These are phyloP conservation scores for Lachancea thermotolerans DNA, from an alignment of 805 yeast genomes.

Conservation along the genomic window DNA sequence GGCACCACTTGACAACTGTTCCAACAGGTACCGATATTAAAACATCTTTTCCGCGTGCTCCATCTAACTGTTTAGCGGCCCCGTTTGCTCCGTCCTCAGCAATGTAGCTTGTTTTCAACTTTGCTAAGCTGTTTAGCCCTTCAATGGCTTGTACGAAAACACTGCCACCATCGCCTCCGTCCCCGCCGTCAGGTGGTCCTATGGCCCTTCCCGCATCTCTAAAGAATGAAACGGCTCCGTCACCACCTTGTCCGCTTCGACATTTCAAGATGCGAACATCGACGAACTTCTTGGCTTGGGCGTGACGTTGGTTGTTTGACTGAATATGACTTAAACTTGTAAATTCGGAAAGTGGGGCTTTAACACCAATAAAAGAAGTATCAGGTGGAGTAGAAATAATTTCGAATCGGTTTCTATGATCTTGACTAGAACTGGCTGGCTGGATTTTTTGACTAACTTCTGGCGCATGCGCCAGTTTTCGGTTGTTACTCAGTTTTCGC, in stretches of 20 bases:
- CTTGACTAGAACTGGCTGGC: neutral
- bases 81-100: slow-evolving; percentile 75
- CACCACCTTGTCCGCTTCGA: slow-evolving; percentile 79
- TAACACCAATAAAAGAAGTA: slow-evolving; percentile 16
- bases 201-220: slow-evolving; percentile 76
- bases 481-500: slow-evolving; percentile 14
- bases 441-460: neutral
- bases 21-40: slow-evolving; percentile 88
- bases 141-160: slow-evolving; percentile 76
- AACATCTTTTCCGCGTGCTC: slow-evolving; percentile 75
- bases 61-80: slow-evolving; percentile 71
- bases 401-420: neutral
- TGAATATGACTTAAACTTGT: slow-evolving; percentile 26
- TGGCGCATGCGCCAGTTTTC: slow-evolving; percentile 1
- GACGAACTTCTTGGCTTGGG: slow-evolving; percentile 36
- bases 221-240: slow-evolving; percentile 78
- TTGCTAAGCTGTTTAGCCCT: slow-evolving; percentile 65
- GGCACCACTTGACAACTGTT: slow-evolving; percentile 78
- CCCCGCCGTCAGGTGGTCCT: slow-evolving; percentile 99
- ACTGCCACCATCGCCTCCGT: slow-evolving; percentile 92
- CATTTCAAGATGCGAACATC: slow-evolving; percentile 66
- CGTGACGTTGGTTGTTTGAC: slow-evolving; percentile 40
- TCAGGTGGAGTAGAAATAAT: slow-evolving; percentile 20
- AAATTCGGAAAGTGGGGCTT: slow-evolving; percentile 22
- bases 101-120: slow-evolving; percentile 54